Conservation (phyloP, 345 rosid species). For the Eucalyptus marginata region DNA sequence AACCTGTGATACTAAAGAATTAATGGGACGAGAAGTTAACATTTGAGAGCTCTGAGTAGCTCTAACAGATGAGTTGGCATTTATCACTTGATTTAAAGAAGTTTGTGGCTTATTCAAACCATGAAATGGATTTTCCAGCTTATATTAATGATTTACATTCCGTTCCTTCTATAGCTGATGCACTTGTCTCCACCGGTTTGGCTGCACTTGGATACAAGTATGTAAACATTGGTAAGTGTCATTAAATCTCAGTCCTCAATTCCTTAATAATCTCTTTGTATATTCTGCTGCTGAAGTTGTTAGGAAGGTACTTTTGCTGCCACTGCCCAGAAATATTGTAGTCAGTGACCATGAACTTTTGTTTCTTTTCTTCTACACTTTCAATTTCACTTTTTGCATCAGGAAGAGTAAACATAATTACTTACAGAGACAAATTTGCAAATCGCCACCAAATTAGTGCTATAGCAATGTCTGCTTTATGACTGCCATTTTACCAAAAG, state of each 20-base stretch:
- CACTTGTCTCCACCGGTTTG: conserved; percentile 42
- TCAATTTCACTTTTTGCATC: not conserved
- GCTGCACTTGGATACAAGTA: conserved; percentile 34
- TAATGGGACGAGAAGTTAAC: not conserved
- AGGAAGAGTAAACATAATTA: not conserved
- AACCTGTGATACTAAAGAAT: not conserved
- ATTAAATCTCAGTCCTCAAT: not conserved
- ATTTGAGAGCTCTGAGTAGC: not conserved
- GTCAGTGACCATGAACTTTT: not conserved
- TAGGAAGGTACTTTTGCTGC: not conserved
- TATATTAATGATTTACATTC: not conserved
- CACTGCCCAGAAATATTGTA: not conserved
- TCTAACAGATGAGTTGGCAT: not conserved
- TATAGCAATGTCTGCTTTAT: not conserved
- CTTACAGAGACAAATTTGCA: not conserved
- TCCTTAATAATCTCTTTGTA: not conserved
- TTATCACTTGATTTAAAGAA: not conserved
- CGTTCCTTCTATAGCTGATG: conserved; percentile 23
- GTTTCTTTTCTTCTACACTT: not conserved
- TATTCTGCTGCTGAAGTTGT: not conserved
- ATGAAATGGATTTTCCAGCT: not conserved
- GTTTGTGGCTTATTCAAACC: not conserved
- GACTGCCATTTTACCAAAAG: not conserved
- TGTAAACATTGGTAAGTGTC: conserved; percentile 39
- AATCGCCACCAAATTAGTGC: not conserved